Percentiles rank a stretch among this genome's conserved stretches.
Conservation (phyloP, 176 grass and related monocot genomes). For the Zizania latifolia region DNA sequence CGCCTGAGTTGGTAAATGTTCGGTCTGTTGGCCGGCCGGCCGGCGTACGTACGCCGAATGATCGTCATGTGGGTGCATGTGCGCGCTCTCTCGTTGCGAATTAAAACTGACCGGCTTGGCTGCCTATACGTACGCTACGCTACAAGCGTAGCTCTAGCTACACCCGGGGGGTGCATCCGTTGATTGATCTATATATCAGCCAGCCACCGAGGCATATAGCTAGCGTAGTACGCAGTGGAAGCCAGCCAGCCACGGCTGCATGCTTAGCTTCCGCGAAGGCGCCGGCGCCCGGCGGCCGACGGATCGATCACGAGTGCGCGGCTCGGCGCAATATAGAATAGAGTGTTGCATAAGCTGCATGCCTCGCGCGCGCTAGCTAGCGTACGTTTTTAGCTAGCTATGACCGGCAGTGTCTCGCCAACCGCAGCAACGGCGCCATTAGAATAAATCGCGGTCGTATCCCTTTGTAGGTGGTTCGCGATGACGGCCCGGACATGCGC, state of each 20-base stretch:
- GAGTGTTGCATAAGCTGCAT: too few relatives aligned
- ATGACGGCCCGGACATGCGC: constrained; percentile 37
- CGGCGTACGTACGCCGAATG: background rate
- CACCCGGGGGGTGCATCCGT: background rate
- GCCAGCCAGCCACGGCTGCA: background rate
- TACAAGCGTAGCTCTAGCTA: constrained; percentile 25
- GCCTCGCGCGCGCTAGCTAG: background rate
- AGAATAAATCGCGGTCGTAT: constrained; percentile 27
- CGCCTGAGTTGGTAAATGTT: constrained; percentile 23
- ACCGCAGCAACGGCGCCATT: constrained; percentile 42
- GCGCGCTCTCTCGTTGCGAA: constrained; percentile 6
- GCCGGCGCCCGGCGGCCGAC: background rate
- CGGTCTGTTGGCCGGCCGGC: constrained; percentile 30
- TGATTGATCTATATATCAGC: too few relatives aligned
- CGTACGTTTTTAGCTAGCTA: too few relatives aligned
- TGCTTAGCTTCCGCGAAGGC: constrained; percentile 18
- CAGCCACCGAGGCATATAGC: background rate
- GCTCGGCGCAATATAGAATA: constrained; percentile 3
- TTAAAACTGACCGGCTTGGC: background rate
- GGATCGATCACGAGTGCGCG: background rate
- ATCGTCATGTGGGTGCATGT: constrained; percentile 49
- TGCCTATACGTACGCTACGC: background rate
- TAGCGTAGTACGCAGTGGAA: background rate
- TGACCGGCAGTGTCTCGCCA: constrained; percentile 30
- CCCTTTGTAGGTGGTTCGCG: constrained; percentile 38